Percentiles rank a stretch among this genome's conserved stretches.
Conservation (phyloP, 441 rosid genomes). For the Adansonia gregorii region DNA sequence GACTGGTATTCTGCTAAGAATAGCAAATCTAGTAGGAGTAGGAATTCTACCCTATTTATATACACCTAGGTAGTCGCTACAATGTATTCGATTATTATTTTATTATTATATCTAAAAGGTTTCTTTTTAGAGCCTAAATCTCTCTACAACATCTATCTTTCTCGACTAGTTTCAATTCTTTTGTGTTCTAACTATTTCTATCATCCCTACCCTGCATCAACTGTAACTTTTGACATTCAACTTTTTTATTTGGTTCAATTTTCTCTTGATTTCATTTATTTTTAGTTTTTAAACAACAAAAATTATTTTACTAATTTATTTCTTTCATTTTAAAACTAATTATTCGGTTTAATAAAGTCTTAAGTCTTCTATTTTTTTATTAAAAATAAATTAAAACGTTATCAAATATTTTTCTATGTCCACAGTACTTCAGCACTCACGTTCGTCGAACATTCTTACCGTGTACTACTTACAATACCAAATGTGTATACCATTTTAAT, state of each 20-base stretch:
- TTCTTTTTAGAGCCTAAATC: too few species aligned
- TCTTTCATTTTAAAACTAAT: neutral
- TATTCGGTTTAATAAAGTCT: neutral
- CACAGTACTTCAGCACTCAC: neutral
- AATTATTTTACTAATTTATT: neutral
- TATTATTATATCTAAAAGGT: too few species aligned
- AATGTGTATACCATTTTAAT: neutral
- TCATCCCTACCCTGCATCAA: too few species aligned
- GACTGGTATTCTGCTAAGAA: too few species aligned
- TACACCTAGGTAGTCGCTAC: too few species aligned
- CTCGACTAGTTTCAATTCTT: too few species aligned
- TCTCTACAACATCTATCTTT: too few species aligned
- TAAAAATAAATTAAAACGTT: conserved; percentile 1
- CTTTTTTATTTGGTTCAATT: neutral
- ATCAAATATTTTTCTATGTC: neutral
- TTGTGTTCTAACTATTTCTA: too few species aligned
- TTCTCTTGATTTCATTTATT: neutral
- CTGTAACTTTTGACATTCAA: too few species aligned
- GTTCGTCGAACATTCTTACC: neutral
- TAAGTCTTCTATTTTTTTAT: neutral
- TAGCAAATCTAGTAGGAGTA: too few species aligned
- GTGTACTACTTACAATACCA: neutral
- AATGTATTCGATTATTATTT: too few species aligned
- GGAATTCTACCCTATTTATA: too few species aligned
- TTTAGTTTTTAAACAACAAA: neutral